These are phyloP conservation scores for Rhodotorula sp. DNA, from an alignment of 1,284 basidiomycete genomes.

Conservation along the genomic window DNA sequence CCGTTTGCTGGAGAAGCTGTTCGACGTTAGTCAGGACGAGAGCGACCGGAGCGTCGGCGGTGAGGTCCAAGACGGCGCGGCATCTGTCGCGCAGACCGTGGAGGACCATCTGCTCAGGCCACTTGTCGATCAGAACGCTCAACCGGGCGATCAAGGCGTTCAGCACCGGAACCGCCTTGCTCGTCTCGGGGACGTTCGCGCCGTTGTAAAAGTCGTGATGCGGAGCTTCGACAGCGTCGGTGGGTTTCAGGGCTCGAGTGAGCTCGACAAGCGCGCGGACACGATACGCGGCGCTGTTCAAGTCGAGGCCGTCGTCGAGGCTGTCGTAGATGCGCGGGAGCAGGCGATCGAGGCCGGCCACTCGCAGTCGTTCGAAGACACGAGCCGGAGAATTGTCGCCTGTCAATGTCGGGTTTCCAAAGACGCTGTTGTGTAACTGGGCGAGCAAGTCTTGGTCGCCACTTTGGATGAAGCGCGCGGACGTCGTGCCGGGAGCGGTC, in stretches of 20 bases:
- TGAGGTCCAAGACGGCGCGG: conserved; percentile 65
- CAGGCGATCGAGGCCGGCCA: conserved; percentile 26
- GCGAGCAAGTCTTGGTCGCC: conserved; percentile 36
- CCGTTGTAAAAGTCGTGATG: conserved; percentile 77
- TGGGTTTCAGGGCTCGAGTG: conserved; percentile 15
- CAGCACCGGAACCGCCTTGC: conserved; percentile 62
- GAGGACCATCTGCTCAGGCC: conserved; percentile 97
- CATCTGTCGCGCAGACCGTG: conserved; percentile 77
- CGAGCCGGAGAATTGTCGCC: neutral
- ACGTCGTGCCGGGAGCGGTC: neutral
- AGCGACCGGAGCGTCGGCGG: conserved; percentile 73
- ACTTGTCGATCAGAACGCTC: conserved; percentile 65
- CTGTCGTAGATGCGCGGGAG: conserved; percentile 27
- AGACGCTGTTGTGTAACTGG: conserved; percentile 28
- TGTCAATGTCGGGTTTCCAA: conserved; percentile 4
- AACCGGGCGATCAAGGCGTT: conserved; percentile 60
- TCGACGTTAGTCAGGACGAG: conserved; percentile 82
- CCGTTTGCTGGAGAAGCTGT: conserved; percentile 78
- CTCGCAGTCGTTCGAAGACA: conserved; percentile 20
- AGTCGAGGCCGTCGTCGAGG: conserved; percentile 37
- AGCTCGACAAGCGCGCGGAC: conserved; percentile 35
- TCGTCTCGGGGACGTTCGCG: conserved; percentile 67
- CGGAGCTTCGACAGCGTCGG: conserved; percentile 21
- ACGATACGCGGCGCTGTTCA: conserved; percentile 28
- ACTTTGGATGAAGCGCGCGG: conserved; percentile 19